Base-by-base conservation (phyloP, 768 basidiomycete genomes). In the Rickenella mellea region DNA sequence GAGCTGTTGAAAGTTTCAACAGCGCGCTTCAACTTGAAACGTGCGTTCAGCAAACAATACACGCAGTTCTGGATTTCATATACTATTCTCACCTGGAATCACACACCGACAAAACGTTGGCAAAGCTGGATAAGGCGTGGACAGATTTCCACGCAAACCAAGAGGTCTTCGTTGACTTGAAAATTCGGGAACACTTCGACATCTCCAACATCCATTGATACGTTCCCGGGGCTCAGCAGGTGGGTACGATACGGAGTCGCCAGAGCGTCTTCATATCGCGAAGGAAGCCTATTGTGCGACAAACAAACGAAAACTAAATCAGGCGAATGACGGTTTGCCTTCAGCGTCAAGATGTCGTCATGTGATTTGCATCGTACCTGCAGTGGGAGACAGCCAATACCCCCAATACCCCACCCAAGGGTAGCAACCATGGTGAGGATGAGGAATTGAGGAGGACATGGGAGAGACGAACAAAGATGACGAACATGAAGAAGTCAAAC, bases 251-350 rank as follows among this genome's bases (percentile, higher is more conserved):
- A 65, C 60, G 0, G 66, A 70, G 45, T 20, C 32, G 0, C 45
- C 60, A 0, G 66, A 70, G 48, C n/a, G n/a, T n/a, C n/a, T n/a
- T n/a, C n/a, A n/a, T n/a, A n/a, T n/a, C n/a, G n/a, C n/a, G n/a
- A n/a, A n/a, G n/a, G n/a, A n/a, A n/a, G n/a, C n/a, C n/a, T n/a
- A 55, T 46, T 27, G 50, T 43, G 46, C 54, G 26, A 54, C 46
- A 28, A 55, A 62, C 43, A 12, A 55, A 24, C 51, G 57, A 26
- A 54, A 64, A n/a, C 12, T 54, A 61, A 36, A 51, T 44, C 36
- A 33, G 51, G 11, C 69, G 70, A 42, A 72, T 72, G 70, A 59
- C 61, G 1, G 21, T 38, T 1, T 68, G 63, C 63, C 52, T 73
- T 0, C 33, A 42, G 1, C 51, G 61, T 2, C 54, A 59, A 17